phyloP scores from a whole-genome alignment of 176 grass and related monocot genomes.

The Phyllostachys edulis region DNA sequence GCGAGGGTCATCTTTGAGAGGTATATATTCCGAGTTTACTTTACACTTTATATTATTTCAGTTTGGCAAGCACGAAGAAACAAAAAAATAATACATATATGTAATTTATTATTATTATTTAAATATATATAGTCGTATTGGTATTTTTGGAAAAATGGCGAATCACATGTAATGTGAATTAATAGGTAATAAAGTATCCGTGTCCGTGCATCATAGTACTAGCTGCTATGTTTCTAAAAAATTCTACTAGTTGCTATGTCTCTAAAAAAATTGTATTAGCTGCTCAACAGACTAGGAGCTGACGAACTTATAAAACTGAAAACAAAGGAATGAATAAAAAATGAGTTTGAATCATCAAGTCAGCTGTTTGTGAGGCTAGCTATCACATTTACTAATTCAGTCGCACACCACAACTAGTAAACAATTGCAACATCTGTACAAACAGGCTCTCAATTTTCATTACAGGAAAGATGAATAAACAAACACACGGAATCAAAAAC shows the following conservation, averaged over 20 bases:
- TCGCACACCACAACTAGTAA: not conserved
- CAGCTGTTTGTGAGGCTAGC: not conserved
- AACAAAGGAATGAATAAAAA: not conserved
- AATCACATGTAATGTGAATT: too few relatives aligned
- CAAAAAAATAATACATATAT: too few relatives aligned
- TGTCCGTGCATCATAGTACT: too few relatives aligned
- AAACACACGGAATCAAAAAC: conserved; percentile 15
- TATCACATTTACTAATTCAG: not conserved
- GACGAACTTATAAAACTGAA: not conserved
- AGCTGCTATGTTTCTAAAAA: too few relatives aligned
- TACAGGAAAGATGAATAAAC: not conserved
- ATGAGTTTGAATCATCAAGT: not conserved
- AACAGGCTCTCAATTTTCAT: not conserved
- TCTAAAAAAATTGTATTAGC: not conserved
- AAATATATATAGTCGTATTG: too few relatives aligned
- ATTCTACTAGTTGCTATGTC: not conserved
- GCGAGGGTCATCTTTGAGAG: too few relatives aligned
- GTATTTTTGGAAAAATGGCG: too few relatives aligned
- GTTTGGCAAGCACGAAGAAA: too few relatives aligned
- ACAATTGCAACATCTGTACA: not conserved
- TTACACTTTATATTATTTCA: too few relatives aligned
- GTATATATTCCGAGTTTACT: too few relatives aligned
- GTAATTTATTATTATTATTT: too few relatives aligned
- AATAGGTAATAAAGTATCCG: too few relatives aligned
- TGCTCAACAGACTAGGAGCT: not conserved